Conservation (phyloP, 2,329 filamentous ascomycete genomes). For the Apiospora koreana region DNA sequence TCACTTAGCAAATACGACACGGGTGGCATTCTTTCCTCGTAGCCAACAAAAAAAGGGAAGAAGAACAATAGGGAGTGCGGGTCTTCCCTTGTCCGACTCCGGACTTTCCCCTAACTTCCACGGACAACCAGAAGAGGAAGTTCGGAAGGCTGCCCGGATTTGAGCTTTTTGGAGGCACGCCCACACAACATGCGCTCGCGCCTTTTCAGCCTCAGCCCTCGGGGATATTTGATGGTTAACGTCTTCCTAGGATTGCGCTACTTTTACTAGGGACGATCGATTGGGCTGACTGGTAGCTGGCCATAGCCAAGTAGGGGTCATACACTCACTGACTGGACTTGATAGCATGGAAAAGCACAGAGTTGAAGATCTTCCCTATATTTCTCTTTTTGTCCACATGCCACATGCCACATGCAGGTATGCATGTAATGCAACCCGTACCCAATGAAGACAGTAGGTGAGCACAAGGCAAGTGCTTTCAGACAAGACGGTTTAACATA, state of each 20-base stretch:
- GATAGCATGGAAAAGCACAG: neutral
- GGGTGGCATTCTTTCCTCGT: neutral
- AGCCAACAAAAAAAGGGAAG: neutral
- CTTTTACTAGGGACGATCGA: neutral
- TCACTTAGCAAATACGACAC: neutral
- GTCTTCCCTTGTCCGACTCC: neutral
- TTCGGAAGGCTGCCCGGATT: neutral
- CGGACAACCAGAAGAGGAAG: neutral
- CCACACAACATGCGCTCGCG: neutral
- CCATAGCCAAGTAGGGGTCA: neutral
- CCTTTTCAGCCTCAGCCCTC: neutral
- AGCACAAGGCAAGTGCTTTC: neutral
- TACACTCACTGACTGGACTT: neutral
- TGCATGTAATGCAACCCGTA: neutral
- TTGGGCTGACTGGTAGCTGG: neutral
- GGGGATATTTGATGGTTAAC: neutral
- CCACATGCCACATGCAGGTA: neutral
- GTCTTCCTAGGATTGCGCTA: neutral
- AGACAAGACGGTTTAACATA: neutral
- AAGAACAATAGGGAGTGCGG: neutral
- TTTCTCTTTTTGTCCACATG: neutral
- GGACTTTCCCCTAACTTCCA: constrained; percentile 5
- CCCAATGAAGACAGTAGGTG: neutral
- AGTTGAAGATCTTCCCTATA: neutral
- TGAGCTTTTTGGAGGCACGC: neutral